phyloP scores from a whole-genome alignment of 768 basidiomycete species.

The Agrocybe pediades region DNA sequence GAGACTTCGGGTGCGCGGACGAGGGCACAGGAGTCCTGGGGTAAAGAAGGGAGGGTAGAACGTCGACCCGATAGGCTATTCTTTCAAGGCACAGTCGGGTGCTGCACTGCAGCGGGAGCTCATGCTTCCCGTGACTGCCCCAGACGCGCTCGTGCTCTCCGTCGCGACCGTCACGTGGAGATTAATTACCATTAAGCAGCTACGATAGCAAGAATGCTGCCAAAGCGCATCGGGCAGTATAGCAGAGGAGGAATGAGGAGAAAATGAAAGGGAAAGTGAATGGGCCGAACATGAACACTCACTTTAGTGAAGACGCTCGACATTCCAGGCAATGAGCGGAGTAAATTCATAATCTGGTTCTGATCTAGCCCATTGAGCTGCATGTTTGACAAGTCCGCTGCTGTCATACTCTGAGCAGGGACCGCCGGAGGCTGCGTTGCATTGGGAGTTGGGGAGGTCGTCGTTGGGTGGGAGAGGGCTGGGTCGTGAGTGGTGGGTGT shows the following conservation, averaged over 20 bases:
- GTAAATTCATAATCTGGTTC: conserved; percentile 58
- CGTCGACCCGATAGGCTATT: too few relatives aligned
- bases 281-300: conserved; percentile 24
- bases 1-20: too few relatives aligned
- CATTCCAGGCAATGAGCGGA: conserved; percentile 56
- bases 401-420: conserved; percentile 24
- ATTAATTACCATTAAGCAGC: conserved; percentile 22
- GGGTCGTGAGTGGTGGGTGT: conserved; percentile 39
- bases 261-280: conserved; percentile 13
- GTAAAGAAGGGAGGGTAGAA: background rate
- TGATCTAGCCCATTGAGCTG: conserved; percentile 44
- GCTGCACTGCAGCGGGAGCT: conserved; percentile 3
- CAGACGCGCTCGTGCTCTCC: conserved; percentile 36
- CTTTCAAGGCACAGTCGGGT: background rate
- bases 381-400: conserved; percentile 26
- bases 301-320: conserved; percentile 50
- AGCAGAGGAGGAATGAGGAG: conserved; percentile 6
- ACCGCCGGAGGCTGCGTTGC: conserved; percentile 27
- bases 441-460: conserved; percentile 28
- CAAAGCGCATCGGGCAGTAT: background rate
- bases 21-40: background rate
- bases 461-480: conserved; percentile 34
- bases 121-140: conserved; percentile 39
- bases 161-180: conserved; percentile 40
- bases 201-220: conserved; percentile 10